A percentile compares a stretch with the other conserved stretches of the same genome.
These are phyloP conservation scores for Aspergillus quadricinctus DNA, from an alignment of 2,329 filamentous ascomycete species.

Conservation along the genomic window DNA sequence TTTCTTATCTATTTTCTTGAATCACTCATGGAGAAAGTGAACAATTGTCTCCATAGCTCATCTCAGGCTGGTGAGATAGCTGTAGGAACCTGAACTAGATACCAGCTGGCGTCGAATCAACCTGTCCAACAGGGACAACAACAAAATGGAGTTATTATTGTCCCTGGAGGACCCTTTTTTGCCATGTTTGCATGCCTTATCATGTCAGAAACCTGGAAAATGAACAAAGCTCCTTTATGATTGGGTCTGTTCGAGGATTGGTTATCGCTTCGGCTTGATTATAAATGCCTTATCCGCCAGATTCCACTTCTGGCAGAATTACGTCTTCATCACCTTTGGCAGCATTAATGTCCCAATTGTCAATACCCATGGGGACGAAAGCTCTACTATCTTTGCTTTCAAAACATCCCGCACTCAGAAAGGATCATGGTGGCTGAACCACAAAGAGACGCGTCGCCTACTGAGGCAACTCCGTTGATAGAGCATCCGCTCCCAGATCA, in stretches of 20 bases:
- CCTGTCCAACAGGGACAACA: neutral
- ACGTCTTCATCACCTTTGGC: neutral
- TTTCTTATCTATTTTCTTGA: neutral
- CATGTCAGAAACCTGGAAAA: neutral
- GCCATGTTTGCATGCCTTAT: neutral
- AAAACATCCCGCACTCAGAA: neutral
- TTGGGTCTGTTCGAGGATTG: neutral
- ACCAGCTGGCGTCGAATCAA: neutral
- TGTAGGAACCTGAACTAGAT: neutral
- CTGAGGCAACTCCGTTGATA: constrained; percentile 15
- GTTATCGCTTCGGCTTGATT: neutral
- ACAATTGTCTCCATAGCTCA: neutral
- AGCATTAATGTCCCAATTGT: neutral
- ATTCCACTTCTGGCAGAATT: neutral
- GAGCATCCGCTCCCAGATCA: neutral
- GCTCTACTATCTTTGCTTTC: neutral
- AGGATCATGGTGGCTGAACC: constrained; percentile 5
- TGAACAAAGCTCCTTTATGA: neutral
- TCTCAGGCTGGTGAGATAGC: neutral
- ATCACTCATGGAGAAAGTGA: neutral
- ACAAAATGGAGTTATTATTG: neutral
- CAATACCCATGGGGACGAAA: neutral
- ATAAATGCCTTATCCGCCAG: neutral
- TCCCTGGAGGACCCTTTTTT: neutral
- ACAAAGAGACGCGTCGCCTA: constrained; percentile 3